These are phyloP conservation scores for Globisporangium uncinulatum DNA, from an alignment of 352 stramenopile genomes.

Conservation along the genomic window DNA sequence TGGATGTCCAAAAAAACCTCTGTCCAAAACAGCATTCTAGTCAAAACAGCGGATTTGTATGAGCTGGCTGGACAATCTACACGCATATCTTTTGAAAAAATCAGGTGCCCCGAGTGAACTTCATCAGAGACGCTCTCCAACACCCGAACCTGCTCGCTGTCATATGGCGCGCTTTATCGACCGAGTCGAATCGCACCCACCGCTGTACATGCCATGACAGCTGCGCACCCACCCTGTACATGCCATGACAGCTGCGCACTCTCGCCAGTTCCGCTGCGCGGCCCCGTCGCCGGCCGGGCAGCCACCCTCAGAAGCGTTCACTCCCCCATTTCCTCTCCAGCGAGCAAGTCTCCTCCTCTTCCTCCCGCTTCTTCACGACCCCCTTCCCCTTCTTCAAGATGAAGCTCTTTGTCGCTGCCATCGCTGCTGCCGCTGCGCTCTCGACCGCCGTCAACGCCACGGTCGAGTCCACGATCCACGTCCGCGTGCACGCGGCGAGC, in stretches of 20 bases:
- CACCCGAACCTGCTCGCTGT: too few species aligned
- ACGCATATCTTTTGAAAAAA: too few species aligned
- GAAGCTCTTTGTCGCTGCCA: background rate
- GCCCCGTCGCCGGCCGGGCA: too few species aligned
- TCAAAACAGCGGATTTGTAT: too few species aligned
- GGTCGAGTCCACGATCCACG: background rate
- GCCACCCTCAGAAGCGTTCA: background rate
- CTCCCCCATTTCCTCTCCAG: background rate
- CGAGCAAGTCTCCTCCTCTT: background rate
- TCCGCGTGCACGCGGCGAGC: slow-evolving; percentile 1
- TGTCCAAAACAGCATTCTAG: too few species aligned
- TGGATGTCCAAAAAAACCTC: too few species aligned
- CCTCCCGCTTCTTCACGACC: background rate
- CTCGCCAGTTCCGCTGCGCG: background rate
- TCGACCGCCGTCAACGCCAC: slow-evolving; percentile 1
- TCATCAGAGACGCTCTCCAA: too few species aligned
- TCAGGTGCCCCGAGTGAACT: too few species aligned
- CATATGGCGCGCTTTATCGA: too few species aligned
- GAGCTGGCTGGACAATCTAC: too few species aligned
- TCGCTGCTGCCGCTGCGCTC: background rate
- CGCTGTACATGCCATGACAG: background rate
- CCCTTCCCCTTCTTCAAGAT: background rate
- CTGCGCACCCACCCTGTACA: background rate
- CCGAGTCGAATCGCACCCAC: too few species aligned
- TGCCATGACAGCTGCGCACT: background rate